Conservation (phyloP, 208 protist genomes). For the Trypanosoma melophagium region DNA sequence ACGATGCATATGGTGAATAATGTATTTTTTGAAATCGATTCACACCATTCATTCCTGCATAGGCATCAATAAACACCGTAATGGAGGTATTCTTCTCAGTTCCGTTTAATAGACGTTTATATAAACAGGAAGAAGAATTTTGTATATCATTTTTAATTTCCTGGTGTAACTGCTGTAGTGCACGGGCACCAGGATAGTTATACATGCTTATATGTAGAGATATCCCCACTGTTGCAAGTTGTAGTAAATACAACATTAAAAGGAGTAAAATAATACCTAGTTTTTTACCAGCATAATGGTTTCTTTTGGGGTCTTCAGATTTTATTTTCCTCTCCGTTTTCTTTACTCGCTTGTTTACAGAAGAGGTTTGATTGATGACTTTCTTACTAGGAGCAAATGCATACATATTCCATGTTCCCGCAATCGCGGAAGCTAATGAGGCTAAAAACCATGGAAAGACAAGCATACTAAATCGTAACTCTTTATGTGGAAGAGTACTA, state of each 20-base stretch:
- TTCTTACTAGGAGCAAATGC: not conserved
- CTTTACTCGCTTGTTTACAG: too few species aligned
- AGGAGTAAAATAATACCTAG: not conserved
- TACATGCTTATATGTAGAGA: conserved; percentile 37
- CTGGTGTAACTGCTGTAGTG: conserved; percentile 28
- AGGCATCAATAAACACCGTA: conserved; percentile 53
- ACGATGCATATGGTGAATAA: not conserved
- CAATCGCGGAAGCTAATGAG: conserved; percentile 41
- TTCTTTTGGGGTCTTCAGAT: not conserved
- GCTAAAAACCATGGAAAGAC: conserved; percentile 82
- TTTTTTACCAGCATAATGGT: not conserved
- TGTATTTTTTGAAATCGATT: conserved; percentile 51
- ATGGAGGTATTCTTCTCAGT: conserved; percentile 4
- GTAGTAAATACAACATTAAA: conserved; percentile 11
- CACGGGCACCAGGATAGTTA: conserved; percentile 45
- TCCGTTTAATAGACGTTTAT: not conserved
- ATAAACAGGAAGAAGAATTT: conserved; percentile 15
- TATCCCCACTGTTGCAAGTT: conserved; percentile 25
- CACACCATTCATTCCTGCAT: conserved; percentile 55
- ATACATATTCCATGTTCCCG: conserved; percentile 4
- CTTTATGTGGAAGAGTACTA: conserved; percentile 91
- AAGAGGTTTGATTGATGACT: too few species aligned
- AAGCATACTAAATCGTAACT: conserved; percentile 94
- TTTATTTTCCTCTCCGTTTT: too few species aligned
- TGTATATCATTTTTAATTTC: conserved; percentile 26